Evolutionary conservation across 176 grass and related monocot species (phyloP).

Genomic region (Aegilops speltoides): DNA sequence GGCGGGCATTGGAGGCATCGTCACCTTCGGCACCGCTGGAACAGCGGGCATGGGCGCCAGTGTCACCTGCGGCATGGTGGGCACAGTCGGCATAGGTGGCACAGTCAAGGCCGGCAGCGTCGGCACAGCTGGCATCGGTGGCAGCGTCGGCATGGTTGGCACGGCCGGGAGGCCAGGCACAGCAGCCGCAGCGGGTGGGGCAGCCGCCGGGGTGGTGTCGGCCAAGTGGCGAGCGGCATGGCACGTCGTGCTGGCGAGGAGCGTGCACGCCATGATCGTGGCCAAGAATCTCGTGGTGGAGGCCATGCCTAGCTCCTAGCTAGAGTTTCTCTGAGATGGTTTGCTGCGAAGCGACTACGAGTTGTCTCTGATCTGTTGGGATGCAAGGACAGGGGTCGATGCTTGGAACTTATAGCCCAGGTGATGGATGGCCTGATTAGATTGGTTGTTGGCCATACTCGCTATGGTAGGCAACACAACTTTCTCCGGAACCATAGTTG

Average conservation of each 20-base stretch:
- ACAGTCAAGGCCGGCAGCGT: background rate
- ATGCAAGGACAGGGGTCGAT: background rate
- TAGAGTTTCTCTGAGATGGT: background rate
- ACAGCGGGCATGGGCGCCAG: background rate
- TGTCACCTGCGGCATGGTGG: background rate
- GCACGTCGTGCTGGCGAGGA: background rate
- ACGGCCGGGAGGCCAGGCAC: background rate
- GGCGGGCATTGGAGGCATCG: background rate
- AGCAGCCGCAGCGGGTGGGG: background rate
- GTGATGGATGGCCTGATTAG: background rate
- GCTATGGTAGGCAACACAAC: background rate
- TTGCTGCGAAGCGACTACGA: background rate
- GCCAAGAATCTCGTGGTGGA: background rate
- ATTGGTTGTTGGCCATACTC: background rate
- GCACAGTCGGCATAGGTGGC: background rate
- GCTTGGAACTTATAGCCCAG: background rate
- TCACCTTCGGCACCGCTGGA: background rate
- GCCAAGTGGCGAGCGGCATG: constrained; percentile 9
- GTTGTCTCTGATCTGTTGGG: background rate
- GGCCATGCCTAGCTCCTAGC: background rate
- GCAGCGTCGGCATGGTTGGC: background rate
- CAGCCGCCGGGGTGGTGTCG: background rate
- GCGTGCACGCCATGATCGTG: background rate
- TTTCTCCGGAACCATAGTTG: background rate
- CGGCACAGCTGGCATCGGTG: background rate